Conservation (phyloP, 1,284 basidiomycete species). For the Termitomyces sp. region DNA sequence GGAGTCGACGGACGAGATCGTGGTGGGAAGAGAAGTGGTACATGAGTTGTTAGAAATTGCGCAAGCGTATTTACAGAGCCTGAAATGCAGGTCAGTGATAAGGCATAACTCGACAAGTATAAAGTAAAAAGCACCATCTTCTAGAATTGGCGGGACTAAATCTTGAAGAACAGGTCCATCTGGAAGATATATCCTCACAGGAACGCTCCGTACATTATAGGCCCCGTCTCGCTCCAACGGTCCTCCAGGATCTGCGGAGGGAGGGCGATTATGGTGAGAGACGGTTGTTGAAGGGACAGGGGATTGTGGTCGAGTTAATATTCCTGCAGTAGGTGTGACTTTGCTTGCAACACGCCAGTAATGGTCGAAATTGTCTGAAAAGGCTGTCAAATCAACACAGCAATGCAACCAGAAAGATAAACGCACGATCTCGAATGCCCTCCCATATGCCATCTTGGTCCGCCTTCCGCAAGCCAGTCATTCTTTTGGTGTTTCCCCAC, state of each 20-base stretch:
- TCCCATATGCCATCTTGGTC: slow-evolving; percentile 96
- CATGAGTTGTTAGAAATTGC: slow-evolving; percentile 54
- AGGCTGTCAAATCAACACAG: slow-evolving; percentile 7
- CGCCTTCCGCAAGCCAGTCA: slow-evolving; percentile 80
- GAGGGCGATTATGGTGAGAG: slow-evolving; percentile 59
- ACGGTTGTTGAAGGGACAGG: slow-evolving; percentile 44
- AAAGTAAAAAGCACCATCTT: slow-evolving; percentile 46
- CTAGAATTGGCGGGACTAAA: slow-evolving; percentile 72
- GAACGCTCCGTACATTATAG: slow-evolving; percentile 81
- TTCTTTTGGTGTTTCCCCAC: slow-evolving; percentile 91
- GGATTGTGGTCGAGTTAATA: slow-evolving; percentile 45
- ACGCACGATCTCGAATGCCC: slow-evolving; percentile 83
- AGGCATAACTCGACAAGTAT: background rate
- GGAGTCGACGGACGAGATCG: slow-evolving; percentile 36
- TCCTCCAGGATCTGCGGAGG: slow-evolving; percentile 60
- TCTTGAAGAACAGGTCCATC: slow-evolving; percentile 91
- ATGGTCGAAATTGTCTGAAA: slow-evolving; percentile 87
- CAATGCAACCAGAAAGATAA: slow-evolving; percentile 4
- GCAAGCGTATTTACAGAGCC: slow-evolving; percentile 57
- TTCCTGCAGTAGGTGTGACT: slow-evolving; percentile 64
- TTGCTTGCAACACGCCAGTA: slow-evolving; percentile 91
- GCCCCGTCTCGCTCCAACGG: slow-evolving; percentile 66
- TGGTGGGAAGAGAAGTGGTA: slow-evolving; percentile 63
- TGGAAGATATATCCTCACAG: slow-evolving; percentile 86
- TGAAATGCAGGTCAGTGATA: slow-evolving; percentile 22